Evolutionary conservation across 345 rosid genomes (phyloP).

Genomic region (Rhodomyrtus tomentosa): DNA sequence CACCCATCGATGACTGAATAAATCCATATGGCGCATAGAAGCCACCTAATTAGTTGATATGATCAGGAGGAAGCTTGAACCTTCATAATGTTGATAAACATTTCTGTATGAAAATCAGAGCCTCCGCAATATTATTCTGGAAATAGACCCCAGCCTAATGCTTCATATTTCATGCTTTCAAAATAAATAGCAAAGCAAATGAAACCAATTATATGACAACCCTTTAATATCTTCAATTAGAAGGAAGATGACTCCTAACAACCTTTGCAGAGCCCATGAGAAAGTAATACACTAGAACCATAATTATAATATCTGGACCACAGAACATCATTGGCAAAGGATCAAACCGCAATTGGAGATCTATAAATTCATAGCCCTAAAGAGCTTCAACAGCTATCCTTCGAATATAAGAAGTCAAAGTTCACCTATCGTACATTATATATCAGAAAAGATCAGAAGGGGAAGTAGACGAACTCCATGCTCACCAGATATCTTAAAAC

Average conservation of each 20-base stretch:
- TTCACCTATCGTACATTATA: not conserved
- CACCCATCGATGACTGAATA: not conserved
- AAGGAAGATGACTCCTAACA: not conserved
- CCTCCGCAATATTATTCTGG: not conserved
- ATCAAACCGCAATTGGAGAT: not conserved
- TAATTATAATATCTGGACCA: not conserved
- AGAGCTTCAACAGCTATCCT: not conserved
- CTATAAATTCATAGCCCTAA: not conserved
- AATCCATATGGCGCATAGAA: not conserved
- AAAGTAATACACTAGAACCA: not conserved
- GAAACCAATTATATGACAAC: not conserved
- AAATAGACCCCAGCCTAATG: not conserved
- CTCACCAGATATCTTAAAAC: not conserved
- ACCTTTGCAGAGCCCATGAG: not conserved
- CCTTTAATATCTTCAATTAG: not conserved
- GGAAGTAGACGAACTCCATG: not conserved
- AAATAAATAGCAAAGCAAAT: not conserved
- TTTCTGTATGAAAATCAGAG: not conserved
- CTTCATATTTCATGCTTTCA: not conserved
- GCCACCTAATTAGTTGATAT: not conserved
- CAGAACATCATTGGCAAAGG: not conserved
- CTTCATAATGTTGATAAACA: not conserved
- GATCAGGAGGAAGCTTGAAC: not conserved
- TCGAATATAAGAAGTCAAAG: not conserved
- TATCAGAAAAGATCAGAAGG: not conserved